Evolutionary conservation across 2,329 filamentous ascomycete genomes (phyloP), one percentile per base, ranked within the genome.

Genomic region (Claviceps digitariae): DNA sequence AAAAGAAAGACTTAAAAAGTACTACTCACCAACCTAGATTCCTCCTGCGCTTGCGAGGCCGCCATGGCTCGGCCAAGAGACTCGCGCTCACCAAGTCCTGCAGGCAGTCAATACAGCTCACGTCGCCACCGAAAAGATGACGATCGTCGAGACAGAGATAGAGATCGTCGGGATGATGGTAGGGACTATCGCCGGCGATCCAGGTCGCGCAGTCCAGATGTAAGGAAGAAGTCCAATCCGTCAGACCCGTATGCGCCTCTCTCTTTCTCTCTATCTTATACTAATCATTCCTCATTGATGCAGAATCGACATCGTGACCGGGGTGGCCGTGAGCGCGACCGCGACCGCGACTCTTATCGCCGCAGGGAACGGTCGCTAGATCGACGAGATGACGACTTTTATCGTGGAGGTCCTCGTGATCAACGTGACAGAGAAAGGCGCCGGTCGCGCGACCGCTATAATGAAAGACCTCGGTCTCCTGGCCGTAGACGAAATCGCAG

Each of bases 41-140:
- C 65, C 66, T 69, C 64, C 67, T 66, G 67, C 70, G 68, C 67
- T 64, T 64, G 62, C 66, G 66, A 69, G 66, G 67, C 64, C 65
- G 63, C 63, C 65, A 82, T 82, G 78, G 77, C 77, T 79, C 78
- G 78, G 72, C 78, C 74, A 72, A 80, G 75, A 77, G 77, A 79
- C 75, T 79, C 78, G 73, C 78, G 87, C 86, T 91, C 87, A 90
- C 87, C 87, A 87, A 89, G 85, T 83, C 86, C 86, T 84, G 83
- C 84, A 90, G 86, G 86, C 82, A 89, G 86, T 78, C 83, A 86
- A 67, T 78, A 80, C 71, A 83, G 82, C 71, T 81, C 83, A 66
- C 83, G 82, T 73, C 85, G 81, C 73, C 80, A 72, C 65, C 78
- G 77, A 63, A 78, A 82, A 70, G 75, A 78, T 70, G 77, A 78